Conservation (phyloP, 2,329 filamentous ascomycete species). For the Thelonectria blattea region DNA sequence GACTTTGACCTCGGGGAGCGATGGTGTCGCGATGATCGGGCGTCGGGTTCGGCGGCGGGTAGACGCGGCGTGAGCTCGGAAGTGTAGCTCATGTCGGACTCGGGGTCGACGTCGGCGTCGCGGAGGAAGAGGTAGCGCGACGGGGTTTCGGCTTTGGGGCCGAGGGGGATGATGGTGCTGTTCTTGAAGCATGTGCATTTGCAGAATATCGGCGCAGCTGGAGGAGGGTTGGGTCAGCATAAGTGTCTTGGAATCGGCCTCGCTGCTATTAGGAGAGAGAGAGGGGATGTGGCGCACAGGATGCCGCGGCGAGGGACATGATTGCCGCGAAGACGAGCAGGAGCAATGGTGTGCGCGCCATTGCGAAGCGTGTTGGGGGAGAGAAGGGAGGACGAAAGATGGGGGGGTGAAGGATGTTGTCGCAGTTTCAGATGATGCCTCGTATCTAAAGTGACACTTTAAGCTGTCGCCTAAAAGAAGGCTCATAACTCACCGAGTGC, state of each 20-base stretch:
- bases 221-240: constrained; percentile 30
- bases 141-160: constrained; percentile 48
- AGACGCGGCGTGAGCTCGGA: constrained; percentile 28
- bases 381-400: background rate
- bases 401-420: background rate
- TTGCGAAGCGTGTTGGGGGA: constrained; percentile 31
- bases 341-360: constrained; percentile 49
- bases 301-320: constrained; percentile 46
- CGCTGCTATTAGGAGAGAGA: background rate
- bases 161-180: constrained; percentile 69
- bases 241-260: background rate
- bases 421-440: constrained; percentile 12
- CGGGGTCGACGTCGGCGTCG: constrained; percentile 1
- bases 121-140: constrained; percentile 34
- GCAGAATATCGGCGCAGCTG: constrained; percentile 69
- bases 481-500: background rate
- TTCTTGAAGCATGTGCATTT: constrained; percentile 75
- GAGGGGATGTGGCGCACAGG: constrained; percentile 45
- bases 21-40: constrained; percentile 15
- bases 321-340: constrained; percentile 46
- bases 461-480: constrained; percentile 2
- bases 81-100: constrained; percentile 23
- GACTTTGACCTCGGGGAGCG: constrained; percentile 46
- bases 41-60: constrained; percentile 9
- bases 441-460: background rate